Percentiles rank a stretch among this genome's conserved stretches.
These are phyloP conservation scores for Mucuna pruriens DNA, from an alignment of 306 rosid species.

Conservation along the genomic window DNA sequence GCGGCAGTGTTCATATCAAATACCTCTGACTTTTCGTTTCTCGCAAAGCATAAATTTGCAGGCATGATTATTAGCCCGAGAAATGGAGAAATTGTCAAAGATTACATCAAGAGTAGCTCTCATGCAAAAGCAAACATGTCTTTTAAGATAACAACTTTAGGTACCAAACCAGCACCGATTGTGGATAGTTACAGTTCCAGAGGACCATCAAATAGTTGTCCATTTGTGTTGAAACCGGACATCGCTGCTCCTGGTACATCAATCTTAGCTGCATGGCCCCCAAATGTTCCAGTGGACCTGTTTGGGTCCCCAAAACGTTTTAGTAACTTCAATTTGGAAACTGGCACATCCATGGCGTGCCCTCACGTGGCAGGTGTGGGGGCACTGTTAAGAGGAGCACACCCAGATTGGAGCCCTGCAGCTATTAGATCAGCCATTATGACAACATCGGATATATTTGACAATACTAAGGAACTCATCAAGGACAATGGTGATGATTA, in stretches of 20 bases:
- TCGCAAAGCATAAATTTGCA: conserved; percentile 31
- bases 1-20: conserved; percentile 59
- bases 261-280: conserved; percentile 81
- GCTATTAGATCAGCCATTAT: conserved; percentile 75
- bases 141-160: too few relatives aligned
- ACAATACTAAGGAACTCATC: conserved; percentile 46
- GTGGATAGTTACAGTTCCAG: too few relatives aligned
- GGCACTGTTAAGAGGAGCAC: conserved; percentile 56
- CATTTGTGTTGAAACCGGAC: conserved; percentile 72
- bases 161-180: too few relatives aligned
- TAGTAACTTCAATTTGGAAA: conserved; percentile 45
- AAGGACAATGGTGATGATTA: conserved; percentile 49
- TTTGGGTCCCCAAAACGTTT: neutral
- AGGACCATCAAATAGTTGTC: conserved; percentile 44
- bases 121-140: too few relatives aligned
- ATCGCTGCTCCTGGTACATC: conserved; percentile 72
- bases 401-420: conserved; percentile 72
- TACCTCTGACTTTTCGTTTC: neutral
- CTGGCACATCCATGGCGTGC: conserved; percentile 84
- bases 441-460: conserved; percentile 63
- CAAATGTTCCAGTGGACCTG: neutral
- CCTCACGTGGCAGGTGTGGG: conserved; percentile 76
- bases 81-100: conserved; percentile 42
- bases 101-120: too few relatives aligned
- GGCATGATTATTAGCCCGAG: conserved; percentile 30